Base-by-base conservation (phyloP, 2,329 filamentous ascomycete genomes). In the Hypomyces rosellus region DNA sequence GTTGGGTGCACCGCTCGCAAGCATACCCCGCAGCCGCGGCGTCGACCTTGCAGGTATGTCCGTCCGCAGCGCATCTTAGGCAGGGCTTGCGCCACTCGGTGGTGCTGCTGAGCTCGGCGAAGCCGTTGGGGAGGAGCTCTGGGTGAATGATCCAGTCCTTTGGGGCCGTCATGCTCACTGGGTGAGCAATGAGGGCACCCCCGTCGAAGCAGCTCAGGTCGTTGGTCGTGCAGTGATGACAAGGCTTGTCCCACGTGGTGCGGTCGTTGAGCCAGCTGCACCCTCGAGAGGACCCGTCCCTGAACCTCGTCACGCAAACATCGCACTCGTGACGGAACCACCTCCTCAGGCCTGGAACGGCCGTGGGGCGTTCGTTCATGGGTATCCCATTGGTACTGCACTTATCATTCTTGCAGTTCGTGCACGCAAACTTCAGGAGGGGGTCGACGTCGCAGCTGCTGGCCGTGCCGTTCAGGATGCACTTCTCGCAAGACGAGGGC, bases 1-100 rank as follows among this genome's bases (percentile, higher is more conserved):
- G 49, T 47, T 63, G 58, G 9, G 59, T 57, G 50, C 66, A 69
- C 25, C 57, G 55, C 38, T 55, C 52, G 46, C 62, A 64, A 34
- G 61, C 57, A 39, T 52, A 54, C 5, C 25, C 34, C 14, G 55
- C 53, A 1, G 37, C 15, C n/a, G 33, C 25, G 5, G 52, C 53
- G 34, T 56, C 22, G 4, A 54, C 55, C 0, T 57, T 55, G 37
- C 61, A 63, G 33, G 61, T 58, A 14, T 48, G 47, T 3, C 20
- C 48, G 46, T 54, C 52, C 1, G 38, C 38, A 2, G 15, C 25
- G 20, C 60, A 61, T 22, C 43, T 39, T 8, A 34, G 14, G 46
- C 61, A 63, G 2, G 42, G 22, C 9, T 46, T 56, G 8, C 58
- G 52, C 48, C 48, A 55, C 4, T 45, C 46, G n/a, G 49, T 57